Base-by-base conservation (phyloP, 148 eudicot genomes). In the Salicornia ramosissima region DNA sequence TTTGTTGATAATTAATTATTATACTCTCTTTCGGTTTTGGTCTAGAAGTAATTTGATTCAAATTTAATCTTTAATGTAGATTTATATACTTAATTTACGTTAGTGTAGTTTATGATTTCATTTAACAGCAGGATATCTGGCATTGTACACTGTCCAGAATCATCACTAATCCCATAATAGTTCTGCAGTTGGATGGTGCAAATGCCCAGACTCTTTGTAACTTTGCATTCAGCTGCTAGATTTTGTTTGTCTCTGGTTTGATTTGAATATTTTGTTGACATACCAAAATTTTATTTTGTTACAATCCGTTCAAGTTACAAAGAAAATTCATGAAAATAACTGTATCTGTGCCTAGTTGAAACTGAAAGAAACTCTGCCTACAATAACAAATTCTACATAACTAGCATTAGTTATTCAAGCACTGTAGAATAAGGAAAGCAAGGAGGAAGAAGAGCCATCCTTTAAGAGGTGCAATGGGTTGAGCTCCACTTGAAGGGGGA, bases 401-500 rank as follows among this genome's bases (percentile, higher is more conserved):
- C 43, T 34, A 8, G 50, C 36, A 43, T 65, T 39, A 71, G 49
- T 59, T 58, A 52, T 71, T 53, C 62, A 72, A 52, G 50, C 36
- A 52, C 69, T 62, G 58, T 13, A 83, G 69, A 70, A 89, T 45
- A 65, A 84, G 22, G 26, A 77, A 42, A 13, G 69, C 74, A 30
- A 71, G 63, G 72, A 83, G 45, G 43, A 74, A 64, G 56, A 75
- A 29, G 79, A 74, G 26, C 64, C 80, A 64, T 40, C 55, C 51
- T 21, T 42, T 49, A 19, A 21, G 76, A 46, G 78, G 76, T 52
- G 56, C 43, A 16, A 76, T 31, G 16, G 67, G 45, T 19, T 64
- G 80, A 21, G 53, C 64, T 33, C 80, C 71, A 62, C 62, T 67
- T 26, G 86, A 74, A 60, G 78, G 59, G 24, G 84, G 57, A 22